phyloP scores from a whole-genome alignment of 768 basidiomycete species.

The Lactifluus piperatus region DNA sequence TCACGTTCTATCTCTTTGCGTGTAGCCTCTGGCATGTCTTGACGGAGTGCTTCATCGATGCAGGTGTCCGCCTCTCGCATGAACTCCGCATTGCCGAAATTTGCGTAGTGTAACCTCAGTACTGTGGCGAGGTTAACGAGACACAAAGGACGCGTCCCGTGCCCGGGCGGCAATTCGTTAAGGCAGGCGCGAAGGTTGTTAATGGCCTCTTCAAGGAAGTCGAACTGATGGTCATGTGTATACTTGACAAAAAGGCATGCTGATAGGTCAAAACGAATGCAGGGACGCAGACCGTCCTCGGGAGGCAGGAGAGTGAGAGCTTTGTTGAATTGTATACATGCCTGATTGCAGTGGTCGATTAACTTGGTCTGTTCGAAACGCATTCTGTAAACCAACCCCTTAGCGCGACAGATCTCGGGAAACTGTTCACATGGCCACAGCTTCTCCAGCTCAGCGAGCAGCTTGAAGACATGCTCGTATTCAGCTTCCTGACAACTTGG shows the following conservation, averaged over 20 bases:
- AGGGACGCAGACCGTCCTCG: background rate
- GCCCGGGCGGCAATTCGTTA: background rate
- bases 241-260: background rate
- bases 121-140: background rate
- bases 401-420: background rate
- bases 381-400: background rate
- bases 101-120: background rate
- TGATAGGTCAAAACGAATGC: background rate
- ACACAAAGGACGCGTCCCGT: background rate
- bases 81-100: constrained; percentile 2
- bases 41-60: background rate
- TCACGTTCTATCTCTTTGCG: background rate
- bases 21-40: background rate
- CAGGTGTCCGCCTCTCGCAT: background rate
- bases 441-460: background rate
- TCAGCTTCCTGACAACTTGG: background rate
- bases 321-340: background rate
- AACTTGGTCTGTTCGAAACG: constrained; percentile 5
- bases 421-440: background rate
- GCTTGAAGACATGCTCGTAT: background rate
- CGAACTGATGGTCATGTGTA: background rate
- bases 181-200: background rate
- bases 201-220: constrained; percentile 2
- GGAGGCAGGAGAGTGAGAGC: background rate
- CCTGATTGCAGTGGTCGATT: background rate